These are phyloP conservation scores for Solanum piurae DNA, from an alignment of 257 asterid genomes.

Conservation along the genomic window DNA sequence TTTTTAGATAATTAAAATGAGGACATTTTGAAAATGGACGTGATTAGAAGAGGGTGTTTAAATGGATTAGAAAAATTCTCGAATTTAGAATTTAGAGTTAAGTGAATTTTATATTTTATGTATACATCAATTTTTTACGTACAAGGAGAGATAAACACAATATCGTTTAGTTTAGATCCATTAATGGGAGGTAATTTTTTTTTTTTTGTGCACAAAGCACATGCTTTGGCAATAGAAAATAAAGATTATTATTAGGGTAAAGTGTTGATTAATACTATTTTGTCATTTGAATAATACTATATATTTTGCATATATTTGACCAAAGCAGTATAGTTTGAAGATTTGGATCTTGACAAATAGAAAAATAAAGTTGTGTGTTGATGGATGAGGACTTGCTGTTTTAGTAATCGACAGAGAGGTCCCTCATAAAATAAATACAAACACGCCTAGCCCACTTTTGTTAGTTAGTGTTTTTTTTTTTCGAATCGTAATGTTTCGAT, in stretches of 20 bases:
- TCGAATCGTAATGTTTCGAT: background rate
- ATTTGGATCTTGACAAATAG: conserved; percentile 8
- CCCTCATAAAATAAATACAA: background rate
- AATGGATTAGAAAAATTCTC: background rate
- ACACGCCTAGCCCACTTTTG: background rate
- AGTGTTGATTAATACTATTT: background rate
- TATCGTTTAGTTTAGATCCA: background rate
- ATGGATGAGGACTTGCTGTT: background rate
- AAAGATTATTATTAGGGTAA: background rate
- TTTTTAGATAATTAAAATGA: background rate
- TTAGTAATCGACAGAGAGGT: background rate
- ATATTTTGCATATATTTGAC: conserved; percentile 5
- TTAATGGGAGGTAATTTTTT: background rate
- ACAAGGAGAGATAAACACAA: background rate
- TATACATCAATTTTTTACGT: background rate
- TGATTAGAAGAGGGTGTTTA: background rate
- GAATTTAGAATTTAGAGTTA: background rate
- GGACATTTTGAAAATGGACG: conserved; percentile 3
- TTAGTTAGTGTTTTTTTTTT: background rate
- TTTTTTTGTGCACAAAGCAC: background rate
- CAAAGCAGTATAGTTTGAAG: background rate
- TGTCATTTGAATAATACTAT: background rate
- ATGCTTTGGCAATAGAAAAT: background rate
- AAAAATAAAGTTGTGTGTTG: background rate
- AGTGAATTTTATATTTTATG: accelerated